These are phyloP conservation scores for Neckera pumila DNA, from an alignment of 225 moss, liverwort and hornwort species.

Conservation along the genomic window DNA sequence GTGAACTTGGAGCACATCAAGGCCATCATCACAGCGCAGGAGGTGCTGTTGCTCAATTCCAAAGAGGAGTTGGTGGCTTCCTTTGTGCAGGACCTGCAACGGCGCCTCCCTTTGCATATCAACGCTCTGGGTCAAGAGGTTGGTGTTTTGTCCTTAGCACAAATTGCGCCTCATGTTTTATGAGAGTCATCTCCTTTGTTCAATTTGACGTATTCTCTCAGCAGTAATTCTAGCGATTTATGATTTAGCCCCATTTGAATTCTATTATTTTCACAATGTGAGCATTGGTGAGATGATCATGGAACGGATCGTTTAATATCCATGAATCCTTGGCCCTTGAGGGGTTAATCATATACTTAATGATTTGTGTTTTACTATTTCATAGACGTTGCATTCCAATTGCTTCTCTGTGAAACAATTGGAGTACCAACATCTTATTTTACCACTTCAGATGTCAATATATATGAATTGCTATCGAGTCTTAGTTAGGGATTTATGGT, in stretches of 20 bases:
- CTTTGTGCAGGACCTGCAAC: constrained; percentile 73
- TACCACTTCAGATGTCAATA: not conserved
- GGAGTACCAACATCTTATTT: not conserved
- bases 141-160: not conserved
- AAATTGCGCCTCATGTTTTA: not conserved
- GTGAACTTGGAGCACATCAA: constrained; percentile 69
- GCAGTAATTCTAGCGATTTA: not conserved
- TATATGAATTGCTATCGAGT: not conserved
- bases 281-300: not conserved
- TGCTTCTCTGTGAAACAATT: not conserved
- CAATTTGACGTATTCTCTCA: not conserved
- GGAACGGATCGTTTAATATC: not conserved
- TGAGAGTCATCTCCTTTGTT: not conserved
- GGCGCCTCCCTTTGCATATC: constrained; percentile 77
- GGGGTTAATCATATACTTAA: not conserved
- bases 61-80: constrained; percentile 64
- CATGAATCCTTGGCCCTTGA: not conserved
- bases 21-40: constrained; percentile 98
- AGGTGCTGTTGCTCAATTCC: constrained; percentile 82
- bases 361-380: not conserved
- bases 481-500: not conserved
- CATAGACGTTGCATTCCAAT: not conserved
- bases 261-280: not conserved
- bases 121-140: constrained; percentile 90
- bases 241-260: not conserved